Evolutionary conservation across 2,329 filamentous ascomycete genomes (phyloP).

Genomic region (Ophiostoma populinum): DNA sequence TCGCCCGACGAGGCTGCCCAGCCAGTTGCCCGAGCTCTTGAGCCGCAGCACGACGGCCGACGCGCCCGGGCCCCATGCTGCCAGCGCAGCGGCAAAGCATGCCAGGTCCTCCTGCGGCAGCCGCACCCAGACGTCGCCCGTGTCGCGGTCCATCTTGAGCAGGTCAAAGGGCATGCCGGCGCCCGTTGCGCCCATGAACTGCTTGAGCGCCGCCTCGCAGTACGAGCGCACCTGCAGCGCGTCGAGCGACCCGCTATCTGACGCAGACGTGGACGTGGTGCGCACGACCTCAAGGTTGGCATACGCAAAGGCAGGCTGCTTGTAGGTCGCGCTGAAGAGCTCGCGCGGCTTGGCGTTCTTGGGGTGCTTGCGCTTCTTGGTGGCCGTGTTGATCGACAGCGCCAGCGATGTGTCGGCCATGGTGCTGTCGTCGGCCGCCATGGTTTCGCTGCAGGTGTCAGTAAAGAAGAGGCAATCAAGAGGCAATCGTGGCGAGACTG

Average conservation of each 20-base stretch:
- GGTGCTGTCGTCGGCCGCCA: constrained; percentile 4
- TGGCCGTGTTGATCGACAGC: constrained; percentile 5
- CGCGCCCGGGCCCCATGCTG: constrained; percentile 41
- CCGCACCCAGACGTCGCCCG: constrained; percentile 45
- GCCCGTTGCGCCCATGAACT: constrained; percentile 56
- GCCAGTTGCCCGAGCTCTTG: constrained; percentile 43
- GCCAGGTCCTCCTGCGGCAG: constrained; percentile 43
- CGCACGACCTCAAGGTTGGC: constrained; percentile 32
- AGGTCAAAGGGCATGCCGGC: constrained; percentile 52
- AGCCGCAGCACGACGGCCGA: constrained; percentile 31
- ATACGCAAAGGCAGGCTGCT: constrained; percentile 36
- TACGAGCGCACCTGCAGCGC: constrained; percentile 44
- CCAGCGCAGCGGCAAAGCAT: constrained; percentile 45
- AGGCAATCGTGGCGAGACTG: no score
- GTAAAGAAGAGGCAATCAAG: no score
- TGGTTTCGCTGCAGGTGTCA: no score
- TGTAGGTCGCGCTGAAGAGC: constrained; percentile 34
- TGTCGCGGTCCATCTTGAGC: constrained; percentile 36
- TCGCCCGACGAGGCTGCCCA: constrained; percentile 39
- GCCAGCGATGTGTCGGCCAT: constrained; percentile 15
- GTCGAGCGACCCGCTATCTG: no score
- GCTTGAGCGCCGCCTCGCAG: constrained; percentile 42
- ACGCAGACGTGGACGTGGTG: constrained; percentile 4
- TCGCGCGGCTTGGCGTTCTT: constrained; percentile 16
- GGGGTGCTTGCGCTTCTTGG: constrained; percentile 1